Conservation (phyloP, 495 filamentous ascomycete genomes). For the Recurvomyces mirabilis region DNA sequence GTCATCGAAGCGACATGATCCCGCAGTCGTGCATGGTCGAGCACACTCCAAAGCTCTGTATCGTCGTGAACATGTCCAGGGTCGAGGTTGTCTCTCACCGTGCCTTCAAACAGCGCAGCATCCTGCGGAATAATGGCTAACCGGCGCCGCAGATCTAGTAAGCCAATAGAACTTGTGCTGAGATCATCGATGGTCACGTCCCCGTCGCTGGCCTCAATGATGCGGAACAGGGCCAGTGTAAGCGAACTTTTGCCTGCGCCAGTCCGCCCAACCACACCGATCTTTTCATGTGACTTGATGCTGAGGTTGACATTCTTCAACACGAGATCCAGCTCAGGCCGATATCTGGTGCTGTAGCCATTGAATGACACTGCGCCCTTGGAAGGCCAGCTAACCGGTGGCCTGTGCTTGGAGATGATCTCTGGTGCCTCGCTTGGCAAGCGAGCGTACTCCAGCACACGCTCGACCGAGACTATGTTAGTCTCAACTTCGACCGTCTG, state of each 20-base stretch:
- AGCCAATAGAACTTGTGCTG: slow-evolving; percentile 80
- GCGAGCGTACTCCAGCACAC: slow-evolving; percentile 88
- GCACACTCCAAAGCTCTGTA: slow-evolving; percentile 92
- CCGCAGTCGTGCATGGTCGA: slow-evolving; percentile 89
- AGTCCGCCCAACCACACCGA: slow-evolving; percentile 92
- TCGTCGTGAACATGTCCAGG: slow-evolving; percentile 92
- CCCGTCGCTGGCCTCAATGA: slow-evolving; percentile 77
- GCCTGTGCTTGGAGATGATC: slow-evolving; percentile 75
- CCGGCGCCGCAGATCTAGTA: slow-evolving; percentile 77
- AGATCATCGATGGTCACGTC: slow-evolving; percentile 79
- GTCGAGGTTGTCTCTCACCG: slow-evolving; percentile 90
- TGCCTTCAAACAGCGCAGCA: slow-evolving; percentile 93
- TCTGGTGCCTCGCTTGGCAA: slow-evolving; percentile 94
- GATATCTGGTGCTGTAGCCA: slow-evolving; percentile 89
- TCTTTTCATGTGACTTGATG: slow-evolving; percentile 94
- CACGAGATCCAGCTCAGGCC: slow-evolving; percentile 76
- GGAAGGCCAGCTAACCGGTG: slow-evolving; percentile 83
- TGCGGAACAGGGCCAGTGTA: slow-evolving; percentile 86
- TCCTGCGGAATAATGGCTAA: slow-evolving; percentile 98
- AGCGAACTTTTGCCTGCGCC: slow-evolving; percentile 95
- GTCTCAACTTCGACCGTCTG: slow-evolving; percentile 99
- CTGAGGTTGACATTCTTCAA: slow-evolving; percentile 83
- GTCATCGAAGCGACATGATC: slow-evolving; percentile 83
- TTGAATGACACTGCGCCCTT: slow-evolving; percentile 83
- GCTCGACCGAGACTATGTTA: slow-evolving; percentile 97